These are phyloP conservation scores for Sarocladium strictum DNA, from an alignment of 2,329 filamentous ascomycete genomes.

Conservation along the genomic window DNA sequence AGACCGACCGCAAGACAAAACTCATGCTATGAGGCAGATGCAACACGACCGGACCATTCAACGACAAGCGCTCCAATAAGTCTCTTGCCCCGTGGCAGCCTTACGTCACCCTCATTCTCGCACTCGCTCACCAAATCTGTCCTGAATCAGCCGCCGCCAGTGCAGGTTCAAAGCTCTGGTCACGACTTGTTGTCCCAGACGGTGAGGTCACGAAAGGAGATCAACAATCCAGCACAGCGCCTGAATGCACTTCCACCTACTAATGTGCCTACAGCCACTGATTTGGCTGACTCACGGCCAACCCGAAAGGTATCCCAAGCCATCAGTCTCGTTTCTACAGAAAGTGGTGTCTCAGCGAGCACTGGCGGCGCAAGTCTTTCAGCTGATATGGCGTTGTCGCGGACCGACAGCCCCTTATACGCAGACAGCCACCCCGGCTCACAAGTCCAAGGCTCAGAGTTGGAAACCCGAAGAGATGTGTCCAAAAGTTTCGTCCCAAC, in stretches of 20 bases:
- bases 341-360: not conserved
- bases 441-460: not conserved
- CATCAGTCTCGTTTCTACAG: not conserved
- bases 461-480: not conserved
- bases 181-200: not conserved
- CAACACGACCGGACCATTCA: not conserved
- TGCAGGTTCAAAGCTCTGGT: slow-evolving; percentile 21
- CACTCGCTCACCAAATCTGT: slow-evolving; percentile 41
- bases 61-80: not conserved
- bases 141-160: slow-evolving; percentile 39
- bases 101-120: slow-evolving; percentile 28
- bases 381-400: not conserved
- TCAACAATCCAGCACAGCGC: slow-evolving; percentile 9
- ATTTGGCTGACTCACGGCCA: not conserved
- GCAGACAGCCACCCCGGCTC: not conserved
- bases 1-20: not conserved
- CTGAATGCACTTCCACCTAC: not conserved
- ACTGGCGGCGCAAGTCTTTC: slow-evolving; percentile 1
- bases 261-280: not conserved
- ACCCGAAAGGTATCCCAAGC: slow-evolving; percentile 1
- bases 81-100: not conserved
- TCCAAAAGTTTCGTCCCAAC: slow-evolving; percentile 9
- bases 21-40: not conserved
- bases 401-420: not conserved
- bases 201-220: slow-evolving; percentile 36